phyloP scores from a whole-genome alignment of 2,329 filamentous ascomycete species.

The Xylariaceae sp. region DNA sequence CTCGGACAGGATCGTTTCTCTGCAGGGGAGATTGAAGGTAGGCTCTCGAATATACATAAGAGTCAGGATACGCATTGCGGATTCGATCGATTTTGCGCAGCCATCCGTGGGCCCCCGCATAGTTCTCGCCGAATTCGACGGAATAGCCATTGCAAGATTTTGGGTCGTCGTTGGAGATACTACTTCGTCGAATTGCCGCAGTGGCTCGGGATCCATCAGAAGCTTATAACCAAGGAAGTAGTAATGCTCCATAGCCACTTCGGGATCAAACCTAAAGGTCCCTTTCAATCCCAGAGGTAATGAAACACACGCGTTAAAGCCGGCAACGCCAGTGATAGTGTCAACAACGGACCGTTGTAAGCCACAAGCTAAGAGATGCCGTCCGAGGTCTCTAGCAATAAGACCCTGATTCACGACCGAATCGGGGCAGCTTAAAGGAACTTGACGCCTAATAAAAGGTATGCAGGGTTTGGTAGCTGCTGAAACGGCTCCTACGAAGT shows the following conservation, averaged over 20 bases:
- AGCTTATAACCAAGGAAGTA: slow-evolving; percentile 11
- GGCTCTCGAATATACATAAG: slow-evolving; percentile 13
- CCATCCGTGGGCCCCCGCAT: not conserved
- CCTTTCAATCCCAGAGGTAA: not conserved
- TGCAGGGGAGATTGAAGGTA: slow-evolving; percentile 14
- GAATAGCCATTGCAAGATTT: not conserved
- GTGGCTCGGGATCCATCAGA: slow-evolving; percentile 4
- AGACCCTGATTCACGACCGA: slow-evolving; percentile 12
- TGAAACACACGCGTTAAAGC: slow-evolving; percentile 23
- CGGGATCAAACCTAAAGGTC: slow-evolving; percentile 1
- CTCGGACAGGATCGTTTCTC: slow-evolving; percentile 1
- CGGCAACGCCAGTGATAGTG: slow-evolving; percentile 31
- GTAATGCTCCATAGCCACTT: slow-evolving; percentile 13
- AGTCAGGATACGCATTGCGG: slow-evolving; percentile 10
- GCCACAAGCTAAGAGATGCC: slow-evolving; percentile 29
- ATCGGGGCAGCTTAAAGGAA: slow-evolving; percentile 23
- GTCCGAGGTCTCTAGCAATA: slow-evolving; percentile 16
- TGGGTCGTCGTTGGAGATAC: not conserved
- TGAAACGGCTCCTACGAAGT: slow-evolving; percentile 40
- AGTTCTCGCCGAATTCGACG: not conserved
- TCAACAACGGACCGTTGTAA: slow-evolving; percentile 29
- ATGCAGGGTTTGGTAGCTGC: slow-evolving; percentile 39
- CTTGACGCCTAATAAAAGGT: slow-evolving; percentile 32
- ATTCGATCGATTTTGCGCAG: slow-evolving; percentile 7
- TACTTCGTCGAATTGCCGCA: slow-evolving; percentile 4